Base-by-base conservation (phyloP, 2,329 filamentous ascomycete species). In the Microcyclospora tardicrescens region DNA sequence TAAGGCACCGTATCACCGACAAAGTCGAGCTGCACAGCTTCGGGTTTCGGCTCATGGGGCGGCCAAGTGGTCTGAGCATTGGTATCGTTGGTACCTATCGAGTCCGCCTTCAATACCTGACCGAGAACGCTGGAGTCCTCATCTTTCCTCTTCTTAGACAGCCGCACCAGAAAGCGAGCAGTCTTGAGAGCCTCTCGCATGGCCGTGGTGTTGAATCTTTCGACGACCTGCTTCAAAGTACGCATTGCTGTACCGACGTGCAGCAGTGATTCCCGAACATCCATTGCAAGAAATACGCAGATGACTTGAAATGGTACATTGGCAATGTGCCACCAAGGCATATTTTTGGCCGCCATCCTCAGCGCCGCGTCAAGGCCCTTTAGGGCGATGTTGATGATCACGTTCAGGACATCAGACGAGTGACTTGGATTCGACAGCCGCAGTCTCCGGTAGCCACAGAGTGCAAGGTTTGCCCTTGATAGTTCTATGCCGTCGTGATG, bases 221-320 rank as follows among this genome's bases (percentile, higher is more conserved):
- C 46, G 3, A 53, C 52, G 5, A 60, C 54, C 28, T 50, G 50
- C 31, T 54, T 53, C 2, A 60, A 45, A 13, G 53, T 55, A 6
- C 51, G 51, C 66, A 77, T 69, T 0, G 71, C 72, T 15, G 71
- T 66, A 2, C 59, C 57, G 5, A 77, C 61, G 40, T 69, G 58
- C 0, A 60, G 57, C 0, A 74, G 56, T 0, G 68, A 68, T 1
- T 69, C 59, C 0, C 61, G 61, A 0, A 61, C 72, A 36, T 77
- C 72, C 35, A 76, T 71, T 0, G 69, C 69, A 2, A 77, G 58
- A 5, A 75, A 55, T 0, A 72, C 61, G 42, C 72, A 75, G 24
- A 76, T 62, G 0, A 72, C 65, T 38, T 76, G 73, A 43, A 77
- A 77, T 0, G 73, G 73, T 0, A 76, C 68, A 35, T 77, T 75